Conservation (phyloP, 495 filamentous ascomycete genomes). For the Neurospora hispaniola region DNA sequence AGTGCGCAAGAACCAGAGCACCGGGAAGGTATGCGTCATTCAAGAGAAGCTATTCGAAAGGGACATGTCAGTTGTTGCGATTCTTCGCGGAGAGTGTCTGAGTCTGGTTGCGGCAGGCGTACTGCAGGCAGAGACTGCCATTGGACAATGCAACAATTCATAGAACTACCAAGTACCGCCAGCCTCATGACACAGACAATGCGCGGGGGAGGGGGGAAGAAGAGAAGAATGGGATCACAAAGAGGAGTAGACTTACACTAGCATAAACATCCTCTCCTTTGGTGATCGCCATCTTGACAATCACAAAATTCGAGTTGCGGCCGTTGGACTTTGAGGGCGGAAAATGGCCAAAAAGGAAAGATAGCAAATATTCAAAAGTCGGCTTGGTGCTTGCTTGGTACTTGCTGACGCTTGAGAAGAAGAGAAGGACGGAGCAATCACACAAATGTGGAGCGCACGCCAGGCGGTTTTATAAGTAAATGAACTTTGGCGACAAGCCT, state of each 20-base stretch:
- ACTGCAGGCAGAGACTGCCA: slow-evolving; percentile 2
- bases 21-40: slow-evolving; percentile 88
- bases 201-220: not conserved
- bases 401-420: not conserved
- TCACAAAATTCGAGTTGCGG: slow-evolving; percentile 8
- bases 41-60: slow-evolving; percentile 59
- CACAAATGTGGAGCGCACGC: not conserved
- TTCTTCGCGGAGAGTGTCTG: not conserved
- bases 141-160: not conserved
- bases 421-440: not conserved
- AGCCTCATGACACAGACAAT: not conserved
- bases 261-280: slow-evolving; percentile 45
- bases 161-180: not conserved
- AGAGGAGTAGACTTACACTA: slow-evolving; percentile 31
- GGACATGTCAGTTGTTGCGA: slow-evolving; percentile 18
- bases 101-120: not conserved
- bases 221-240: not conserved
- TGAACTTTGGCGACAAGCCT: not conserved
- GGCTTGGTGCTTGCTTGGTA: not conserved
- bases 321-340: not conserved
- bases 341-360: not conserved
- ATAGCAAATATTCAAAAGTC: not conserved
- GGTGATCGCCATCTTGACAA: not conserved
- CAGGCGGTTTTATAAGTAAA: not conserved
- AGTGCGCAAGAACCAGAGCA: slow-evolving; percentile 88